Conservation (phyloP, 352 stramenopile species). For the Phytopythium montanum region DNA sequence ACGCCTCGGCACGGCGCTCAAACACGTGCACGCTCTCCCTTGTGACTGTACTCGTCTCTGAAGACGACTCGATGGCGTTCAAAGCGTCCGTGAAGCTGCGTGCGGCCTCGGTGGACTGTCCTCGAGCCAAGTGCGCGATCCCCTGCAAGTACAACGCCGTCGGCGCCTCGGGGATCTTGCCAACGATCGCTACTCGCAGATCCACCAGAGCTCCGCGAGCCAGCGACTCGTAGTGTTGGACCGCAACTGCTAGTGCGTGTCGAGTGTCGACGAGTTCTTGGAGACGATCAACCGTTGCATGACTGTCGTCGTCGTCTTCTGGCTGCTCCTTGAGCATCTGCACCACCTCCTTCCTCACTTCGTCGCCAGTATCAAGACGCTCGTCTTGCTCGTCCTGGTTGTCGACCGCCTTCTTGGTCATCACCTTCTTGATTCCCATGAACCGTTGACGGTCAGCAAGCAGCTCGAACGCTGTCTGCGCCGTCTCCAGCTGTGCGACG, state of each 20-base stretch:
- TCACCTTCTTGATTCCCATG: neutral
- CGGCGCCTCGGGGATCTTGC: conserved; percentile 15
- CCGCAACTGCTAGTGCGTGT: conserved; percentile 10
- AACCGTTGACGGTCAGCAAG: neutral
- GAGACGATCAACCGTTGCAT: neutral
- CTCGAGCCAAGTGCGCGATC: conserved; percentile 27
- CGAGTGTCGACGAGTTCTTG: conserved; percentile 4
- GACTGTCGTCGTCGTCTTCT: neutral
- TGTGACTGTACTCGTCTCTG: conserved; percentile 12
- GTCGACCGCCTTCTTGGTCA: neutral
- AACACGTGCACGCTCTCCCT: conserved; percentile 31
- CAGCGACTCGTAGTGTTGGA: conserved; percentile 9
- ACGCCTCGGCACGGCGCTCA: conserved; percentile 41
- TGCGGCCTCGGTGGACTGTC: conserved; percentile 28
- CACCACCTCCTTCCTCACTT: neutral
- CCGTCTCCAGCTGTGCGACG: neutral
- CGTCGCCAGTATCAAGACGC: neutral
- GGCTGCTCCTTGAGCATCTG: neutral
- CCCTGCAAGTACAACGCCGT: conserved; percentile 38
- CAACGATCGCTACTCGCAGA: conserved; percentile 23
- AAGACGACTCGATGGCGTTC: conserved; percentile 10
- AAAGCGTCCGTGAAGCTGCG: conserved; percentile 44
- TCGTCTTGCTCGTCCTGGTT: conserved; percentile 1
- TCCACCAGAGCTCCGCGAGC: conserved; percentile 25
- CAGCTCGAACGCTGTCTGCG: neutral